Percentiles rank a stretch among this genome's conserved stretches.
Conservation (phyloP, 495 filamentous ascomycete species). For the Podospora conica region DNA sequence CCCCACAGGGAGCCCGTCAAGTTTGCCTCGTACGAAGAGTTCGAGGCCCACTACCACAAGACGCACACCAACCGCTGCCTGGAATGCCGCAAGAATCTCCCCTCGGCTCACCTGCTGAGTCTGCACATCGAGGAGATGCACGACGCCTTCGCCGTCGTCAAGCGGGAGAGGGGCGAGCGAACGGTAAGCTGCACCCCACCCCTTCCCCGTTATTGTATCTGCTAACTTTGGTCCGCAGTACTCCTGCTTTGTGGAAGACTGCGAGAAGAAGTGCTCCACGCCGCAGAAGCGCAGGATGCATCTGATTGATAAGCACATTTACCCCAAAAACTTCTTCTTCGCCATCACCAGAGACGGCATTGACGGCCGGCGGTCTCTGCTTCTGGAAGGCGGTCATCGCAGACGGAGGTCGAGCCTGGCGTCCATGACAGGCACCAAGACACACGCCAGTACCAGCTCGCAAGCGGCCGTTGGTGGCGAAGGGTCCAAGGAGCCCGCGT, state of each 20-base stretch:
- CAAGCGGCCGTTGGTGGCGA: not conserved
- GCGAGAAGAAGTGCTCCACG: slow-evolving; percentile 78
- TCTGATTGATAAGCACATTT: slow-evolving; percentile 90
- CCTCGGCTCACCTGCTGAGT: slow-evolving; percentile 61
- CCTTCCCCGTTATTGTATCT: not conserved
- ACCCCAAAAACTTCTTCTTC: slow-evolving; percentile 89
- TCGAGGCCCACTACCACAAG: slow-evolving; percentile 79
- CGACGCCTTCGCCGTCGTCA: slow-evolving; percentile 68
- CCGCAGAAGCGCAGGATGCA: slow-evolving; percentile 80
- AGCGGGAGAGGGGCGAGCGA: slow-evolving; percentile 72
- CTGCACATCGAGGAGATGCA: slow-evolving; percentile 92
- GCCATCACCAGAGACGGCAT: slow-evolving; percentile 81
- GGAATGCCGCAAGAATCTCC: slow-evolving; percentile 75
- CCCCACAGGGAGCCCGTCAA: slow-evolving; percentile 62
- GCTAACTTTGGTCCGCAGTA: slow-evolving; percentile 48
- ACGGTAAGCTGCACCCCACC: slow-evolving; percentile 53
- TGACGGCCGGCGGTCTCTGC: slow-evolving; percentile 72
- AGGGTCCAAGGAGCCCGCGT: not conserved
- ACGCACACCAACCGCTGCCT: slow-evolving; percentile 78
- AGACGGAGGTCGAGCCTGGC: slow-evolving; percentile 39
- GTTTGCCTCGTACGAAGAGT: slow-evolving; percentile 74
- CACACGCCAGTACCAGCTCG: not conserved
- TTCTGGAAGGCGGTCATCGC: slow-evolving; percentile 51
- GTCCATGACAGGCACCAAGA: not conserved
- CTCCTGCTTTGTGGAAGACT: slow-evolving; percentile 81